Evolutionary conservation across 306 rosid genomes (phyloP).

Genomic region (Cyclanthera cordifolia): DNA sequence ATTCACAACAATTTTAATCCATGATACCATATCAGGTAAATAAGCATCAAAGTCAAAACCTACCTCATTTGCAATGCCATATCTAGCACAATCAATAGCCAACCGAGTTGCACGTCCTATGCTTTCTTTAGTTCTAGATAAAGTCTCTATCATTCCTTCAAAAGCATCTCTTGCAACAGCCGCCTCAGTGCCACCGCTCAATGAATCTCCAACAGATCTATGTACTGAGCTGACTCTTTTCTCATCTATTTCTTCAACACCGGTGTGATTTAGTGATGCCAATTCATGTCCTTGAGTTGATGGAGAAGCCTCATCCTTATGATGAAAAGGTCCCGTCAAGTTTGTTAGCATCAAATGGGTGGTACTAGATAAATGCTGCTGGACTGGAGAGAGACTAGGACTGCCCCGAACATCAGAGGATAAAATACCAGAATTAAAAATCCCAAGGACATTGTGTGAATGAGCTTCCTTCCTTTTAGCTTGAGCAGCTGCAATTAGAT

Average conservation of each 20-base stretch:
- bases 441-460: constrained; percentile 39
- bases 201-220: constrained; percentile 54
- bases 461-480: constrained; percentile 75
- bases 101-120: constrained; percentile 99
- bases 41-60: not conserved
- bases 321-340: constrained; percentile 44
- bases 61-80: constrained; percentile 97
- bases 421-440: constrained; percentile 25
- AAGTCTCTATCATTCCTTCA: constrained; percentile 99
- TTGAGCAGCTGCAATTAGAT: constrained; percentile 94
- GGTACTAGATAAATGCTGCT: constrained; percentile 38
- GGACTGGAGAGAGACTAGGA: constrained; percentile 63
- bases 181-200: constrained; percentile 97
- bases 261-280: constrained; percentile 41
- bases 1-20: not conserved
- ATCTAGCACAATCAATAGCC: constrained; percentile 97
- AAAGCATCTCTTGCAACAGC: constrained; percentile 98
- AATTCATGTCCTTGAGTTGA: constrained; percentile 38
- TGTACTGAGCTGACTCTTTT: constrained; percentile 62
- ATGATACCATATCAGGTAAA: not conserved
- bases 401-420: constrained; percentile 43
- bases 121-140: constrained; percentile 97
- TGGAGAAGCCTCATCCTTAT: constrained; percentile 44
- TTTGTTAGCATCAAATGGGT: constrained; percentile 37
- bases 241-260: constrained; percentile 63